Base-by-base conservation (phyloP, 176 grass and related monocot species). In the Carex kokanica region DNA sequence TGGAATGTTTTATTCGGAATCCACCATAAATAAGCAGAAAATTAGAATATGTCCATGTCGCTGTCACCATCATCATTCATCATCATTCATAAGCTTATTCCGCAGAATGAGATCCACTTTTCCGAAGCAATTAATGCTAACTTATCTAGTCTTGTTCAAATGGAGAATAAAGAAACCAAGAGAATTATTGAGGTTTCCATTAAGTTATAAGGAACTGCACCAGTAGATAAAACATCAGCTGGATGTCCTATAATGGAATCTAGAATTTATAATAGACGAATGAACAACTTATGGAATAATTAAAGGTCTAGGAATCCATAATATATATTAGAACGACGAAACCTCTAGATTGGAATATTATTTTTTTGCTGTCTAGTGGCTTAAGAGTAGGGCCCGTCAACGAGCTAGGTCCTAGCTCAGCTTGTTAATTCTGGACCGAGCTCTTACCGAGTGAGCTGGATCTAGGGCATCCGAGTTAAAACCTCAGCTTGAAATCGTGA, bases 181-280 rank as follows among this genome's bases (percentile, higher is more conserved):
- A 78, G 25, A 56, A 78, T 56, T 55, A 78, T 78, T 56, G 73
- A 78, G 24, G 24, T 78, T 78, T 78, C 72, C 73, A 78, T 54
- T 78, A 14, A 29, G 73, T 78, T 78, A 17, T 10, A 78, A 78
- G 24, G 14, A 55, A 78, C 47, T 78, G 31, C 23, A 53, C 47
- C n/a, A 32, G 51, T 78, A 54, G 47, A 31, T 29, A 75, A 2
- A 24, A 55, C 23, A 53, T 74, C n/a, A 10, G 71, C 71, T 52
- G 15, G 41, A 72, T 20, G 21, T 77, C 67, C 17, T 43, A 77
- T 77, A 55, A 77, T 77, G 24, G 24, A 77, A 55, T 77, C 24
- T 17, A 41, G 6, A 41, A 69, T 69, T 41, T 41, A 36, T 43
- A 70, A 70, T 10, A 70, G 17, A 45, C 15, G 24, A 77, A 78